Base-by-base conservation (phyloP, 139 green algal genomes). In the Coelastrella sp. region DNA sequence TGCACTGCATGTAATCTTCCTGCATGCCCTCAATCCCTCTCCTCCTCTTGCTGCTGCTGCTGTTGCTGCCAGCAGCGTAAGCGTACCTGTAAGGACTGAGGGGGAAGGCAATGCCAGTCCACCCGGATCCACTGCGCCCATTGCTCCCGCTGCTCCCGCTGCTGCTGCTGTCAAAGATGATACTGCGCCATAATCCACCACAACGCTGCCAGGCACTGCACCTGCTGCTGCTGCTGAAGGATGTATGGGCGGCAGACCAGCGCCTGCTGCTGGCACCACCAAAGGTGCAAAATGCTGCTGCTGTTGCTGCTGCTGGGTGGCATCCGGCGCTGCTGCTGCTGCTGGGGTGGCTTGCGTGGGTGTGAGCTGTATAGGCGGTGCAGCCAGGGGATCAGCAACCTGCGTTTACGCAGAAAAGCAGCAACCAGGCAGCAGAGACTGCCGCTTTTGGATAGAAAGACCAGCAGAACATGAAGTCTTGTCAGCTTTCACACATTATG, bases 201-300 rank as follows among this genome's bases (percentile, higher is more conserved):
- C 6, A 20, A 14, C 63, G 0, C 17, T 78, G 70, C 12, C 17
- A 58, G 25, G 14, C 25, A 25, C 82, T 78, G 25, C 1, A 24
- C 8, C 63, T 87, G 82, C 63, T 87, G 82, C 63, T 87, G 63
- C n/a, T 35, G 82, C 61, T 78, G 63, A 8, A 83, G 78, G 78
- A 20, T 24, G 8, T 20, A 57, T 25, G 9, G 78, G 20, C 74
- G 9, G 56, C 59, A 86, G 12, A 70, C 7, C 57, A 84, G 20
- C 56, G 27, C 7, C 78, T 72, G 79, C 56, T 49, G 57, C 79
- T 72, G 56, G 79, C 79, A 70, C 5, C 57, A 15, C 7, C 79
- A 65, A 49, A 49, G 7, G 49, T 24, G 7, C 22, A 17, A 70
- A 19, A 84, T 70, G 49, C 57, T 49, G 79, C 5, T 70, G 7